Conservation (phyloP, 768 basidiomycete species). For the Pulveroboletus frians region DNA sequence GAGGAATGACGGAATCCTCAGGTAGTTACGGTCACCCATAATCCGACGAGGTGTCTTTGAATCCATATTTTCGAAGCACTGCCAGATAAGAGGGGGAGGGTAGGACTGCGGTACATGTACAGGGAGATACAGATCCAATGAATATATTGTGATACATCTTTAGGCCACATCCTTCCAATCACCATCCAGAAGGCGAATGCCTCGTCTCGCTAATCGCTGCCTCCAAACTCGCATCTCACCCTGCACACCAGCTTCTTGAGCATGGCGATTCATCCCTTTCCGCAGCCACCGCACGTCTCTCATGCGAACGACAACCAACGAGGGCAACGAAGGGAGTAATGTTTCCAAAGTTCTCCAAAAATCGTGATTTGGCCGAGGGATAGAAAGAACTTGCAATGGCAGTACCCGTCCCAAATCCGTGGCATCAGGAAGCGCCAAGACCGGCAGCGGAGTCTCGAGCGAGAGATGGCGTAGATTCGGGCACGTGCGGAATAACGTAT, state of each 20-base stretch:
- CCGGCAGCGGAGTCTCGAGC: slow-evolving; percentile 64
- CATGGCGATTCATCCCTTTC: slow-evolving; percentile 57
- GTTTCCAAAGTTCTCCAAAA: slow-evolving; percentile 54
- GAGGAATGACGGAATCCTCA: slow-evolving; percentile 3
- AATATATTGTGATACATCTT: slow-evolving; percentile 4
- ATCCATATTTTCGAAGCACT: neutral
- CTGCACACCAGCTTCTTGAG: slow-evolving; percentile 71
- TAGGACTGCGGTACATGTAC: slow-evolving; percentile 5
- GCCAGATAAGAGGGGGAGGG: slow-evolving; percentile 1
- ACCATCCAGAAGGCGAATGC: slow-evolving; percentile 62
- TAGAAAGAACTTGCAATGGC: slow-evolving; percentile 59
- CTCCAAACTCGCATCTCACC: slow-evolving; percentile 78
- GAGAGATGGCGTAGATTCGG: slow-evolving; percentile 66
- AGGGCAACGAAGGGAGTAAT: slow-evolving; percentile 52
- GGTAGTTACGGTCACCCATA: neutral
- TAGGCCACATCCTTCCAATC: slow-evolving; percentile 55
- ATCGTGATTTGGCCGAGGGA: slow-evolving; percentile 64
- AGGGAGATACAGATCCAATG: slow-evolving; percentile 8
- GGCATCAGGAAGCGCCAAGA: slow-evolving; percentile 32
- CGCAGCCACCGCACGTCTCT: slow-evolving; percentile 72
- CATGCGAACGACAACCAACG: slow-evolving; percentile 51
- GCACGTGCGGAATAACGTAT: slow-evolving; percentile 41
- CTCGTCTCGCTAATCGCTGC: slow-evolving; percentile 50
- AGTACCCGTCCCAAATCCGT: slow-evolving; percentile 28
- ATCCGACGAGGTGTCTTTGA: neutral